Conservation (phyloP, 2,329 filamentous ascomycete species). For the Scytalidium lignicola region DNA sequence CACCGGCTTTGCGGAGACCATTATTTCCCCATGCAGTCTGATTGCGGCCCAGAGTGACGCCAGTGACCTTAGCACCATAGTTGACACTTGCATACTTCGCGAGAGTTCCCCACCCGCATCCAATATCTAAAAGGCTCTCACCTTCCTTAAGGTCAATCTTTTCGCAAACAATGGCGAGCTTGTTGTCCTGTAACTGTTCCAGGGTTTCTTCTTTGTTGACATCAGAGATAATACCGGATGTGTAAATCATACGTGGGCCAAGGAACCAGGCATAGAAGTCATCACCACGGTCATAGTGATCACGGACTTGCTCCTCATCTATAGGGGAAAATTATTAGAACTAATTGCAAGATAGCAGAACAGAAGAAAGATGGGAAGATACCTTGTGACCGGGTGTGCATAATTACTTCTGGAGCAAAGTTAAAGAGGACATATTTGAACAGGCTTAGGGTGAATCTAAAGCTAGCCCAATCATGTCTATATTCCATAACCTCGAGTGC, state of each 20-base stretch:
- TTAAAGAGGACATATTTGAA: conserved; percentile 85
- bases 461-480: conserved; percentile 95
- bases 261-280: conserved; percentile 99
- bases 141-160: conserved; percentile 82
- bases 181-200: conserved; percentile 97
- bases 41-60: conserved; percentile 91
- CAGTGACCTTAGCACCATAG: conserved; percentile 77
- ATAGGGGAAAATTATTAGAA: conserved; percentile 23
- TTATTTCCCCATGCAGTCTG: conserved; percentile 96
- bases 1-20: conserved; percentile 74
- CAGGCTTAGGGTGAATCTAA: conserved; percentile 79
- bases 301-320: conserved; percentile 97
- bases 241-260: conserved; percentile 98
- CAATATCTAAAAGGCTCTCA: conserved; percentile 86
- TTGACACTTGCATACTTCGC: conserved; percentile 88
- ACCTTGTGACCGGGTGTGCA: conserved; percentile 89
- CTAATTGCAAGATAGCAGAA: neutral
- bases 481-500: conserved; percentile 85
- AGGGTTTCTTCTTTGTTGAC: conserved; percentile 82
- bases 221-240: conserved; percentile 88
- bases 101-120: conserved; percentile 96
- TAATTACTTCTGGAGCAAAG: conserved; percentile 84
- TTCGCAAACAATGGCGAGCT: conserved; percentile 89
- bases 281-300: conserved; percentile 96
- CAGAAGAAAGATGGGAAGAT: conserved; percentile 22